phyloP scores from a whole-genome alignment of 1,284 basidiomycete genomes.

The Termitomyces sp. region DNA sequence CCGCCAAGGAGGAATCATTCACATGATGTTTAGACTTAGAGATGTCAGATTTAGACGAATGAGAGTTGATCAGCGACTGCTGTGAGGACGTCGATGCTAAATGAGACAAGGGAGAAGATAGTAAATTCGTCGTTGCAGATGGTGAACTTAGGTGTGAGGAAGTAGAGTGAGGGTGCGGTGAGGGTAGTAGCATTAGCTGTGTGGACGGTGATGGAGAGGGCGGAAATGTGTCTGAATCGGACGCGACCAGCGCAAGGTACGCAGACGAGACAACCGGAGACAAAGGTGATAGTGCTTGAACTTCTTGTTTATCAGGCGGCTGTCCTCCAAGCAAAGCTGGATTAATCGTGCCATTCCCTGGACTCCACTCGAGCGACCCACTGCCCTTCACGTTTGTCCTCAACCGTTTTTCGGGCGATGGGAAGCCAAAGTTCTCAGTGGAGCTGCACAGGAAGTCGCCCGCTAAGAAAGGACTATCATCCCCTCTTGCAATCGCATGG shows the following conservation, averaged over 20 bases:
- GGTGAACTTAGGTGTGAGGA: background rate
- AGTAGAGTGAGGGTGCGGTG: background rate
- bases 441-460: background rate
- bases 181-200: too few relatives aligned
- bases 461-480: constrained; percentile 1
- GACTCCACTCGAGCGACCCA: constrained; percentile 2
- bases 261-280: background rate
- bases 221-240: constrained; percentile 1
- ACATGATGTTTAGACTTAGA: background rate
- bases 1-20: background rate
- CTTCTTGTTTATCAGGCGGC: background rate
- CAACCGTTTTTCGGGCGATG: background rate
- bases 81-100: background rate
- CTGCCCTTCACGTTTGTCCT: too few relatives aligned
- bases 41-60: background rate
- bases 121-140: background rate
- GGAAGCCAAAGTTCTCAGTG: background rate
- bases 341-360: constrained; percentile 11
- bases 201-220: background rate
- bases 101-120: background rate
- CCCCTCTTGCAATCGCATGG: background rate
- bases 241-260: background rate
- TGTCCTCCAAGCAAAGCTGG: constrained; percentile 12
- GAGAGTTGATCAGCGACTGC: background rate
- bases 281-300: background rate